Evolutionary conservation across 1,139 yeast genomes (phyloP).

Genomic region (Kluyveromyces sp.): DNA sequence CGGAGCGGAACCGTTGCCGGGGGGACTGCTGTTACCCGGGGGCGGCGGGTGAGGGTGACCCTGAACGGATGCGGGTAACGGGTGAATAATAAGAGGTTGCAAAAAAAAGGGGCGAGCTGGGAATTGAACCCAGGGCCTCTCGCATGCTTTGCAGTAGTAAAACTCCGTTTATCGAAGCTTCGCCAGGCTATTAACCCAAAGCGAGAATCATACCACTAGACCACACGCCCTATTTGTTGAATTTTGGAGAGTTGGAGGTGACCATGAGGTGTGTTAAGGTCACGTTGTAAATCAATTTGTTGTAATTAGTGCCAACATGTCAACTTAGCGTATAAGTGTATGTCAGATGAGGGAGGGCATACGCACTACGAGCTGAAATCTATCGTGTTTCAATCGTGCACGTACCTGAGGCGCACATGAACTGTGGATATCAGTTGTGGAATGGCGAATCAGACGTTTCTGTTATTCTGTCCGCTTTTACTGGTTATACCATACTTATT

Average conservation of each 20-base stretch:
- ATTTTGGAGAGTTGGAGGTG: neutral
- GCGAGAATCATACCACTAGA: constrained; percentile 28
- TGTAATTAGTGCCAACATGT: too few relatives aligned
- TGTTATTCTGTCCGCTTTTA: constrained; percentile 1
- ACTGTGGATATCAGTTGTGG: neutral
- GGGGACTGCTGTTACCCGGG: too few relatives aligned
- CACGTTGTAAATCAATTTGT: neutral
- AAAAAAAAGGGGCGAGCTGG: constrained; percentile 24
- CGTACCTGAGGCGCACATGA: neutral
- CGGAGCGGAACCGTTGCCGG: too few relatives aligned
- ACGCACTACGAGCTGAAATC: too few relatives aligned
- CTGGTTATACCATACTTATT: neutral
- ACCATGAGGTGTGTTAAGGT: too few relatives aligned
- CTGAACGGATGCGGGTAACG: too few relatives aligned
- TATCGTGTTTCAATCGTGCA: too few relatives aligned
- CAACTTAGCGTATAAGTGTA: too few relatives aligned
- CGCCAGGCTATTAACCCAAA: constrained; percentile 19
- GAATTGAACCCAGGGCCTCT: constrained; percentile 30
- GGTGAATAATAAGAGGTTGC: too few relatives aligned
- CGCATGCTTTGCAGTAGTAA: constrained; percentile 18
- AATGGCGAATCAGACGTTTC: neutral
- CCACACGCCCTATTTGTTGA: constrained; percentile 20
- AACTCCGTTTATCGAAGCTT: constrained; percentile 6
- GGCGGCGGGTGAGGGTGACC: too few relatives aligned
- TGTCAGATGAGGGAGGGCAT: too few relatives aligned